Base-by-base conservation (phyloP, 2,329 filamentous ascomycete species). In the Fusarium xylarioides region DNA sequence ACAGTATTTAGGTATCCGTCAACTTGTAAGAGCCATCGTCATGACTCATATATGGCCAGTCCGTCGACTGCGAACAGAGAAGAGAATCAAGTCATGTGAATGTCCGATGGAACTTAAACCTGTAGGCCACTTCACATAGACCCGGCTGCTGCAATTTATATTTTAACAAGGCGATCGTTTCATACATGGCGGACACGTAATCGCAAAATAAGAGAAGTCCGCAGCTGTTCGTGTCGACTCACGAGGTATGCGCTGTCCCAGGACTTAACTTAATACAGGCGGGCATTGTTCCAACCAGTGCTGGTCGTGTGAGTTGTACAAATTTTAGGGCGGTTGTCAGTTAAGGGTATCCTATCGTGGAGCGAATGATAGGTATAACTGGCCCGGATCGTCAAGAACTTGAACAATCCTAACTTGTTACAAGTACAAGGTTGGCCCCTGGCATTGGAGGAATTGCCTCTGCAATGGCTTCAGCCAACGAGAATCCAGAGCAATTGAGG, bases 351-450 rank as follows among this genome's bases (percentile, higher is more conserved):
- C 53, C 56, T 46, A 30, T 66, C 44, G 56, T 65, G 49, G 62
- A 44, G 47, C 47, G 42, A 47, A 47, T 52, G 30, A 30, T 42
- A 46, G 60, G 65, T 54, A 49, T 49, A 53, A 56, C 37, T 66
- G 38, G 32, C 42, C 62, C 44, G 60, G 67, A 71, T 54, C 54
- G 44, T 63, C 49, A 16, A 70, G 44, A 26, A 62, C 37, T 67
- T 61, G 43, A 60, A 57, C 49, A 74, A 60, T 58, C 43, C 50
- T 43, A 46, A 58, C 37, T 44, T 30, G 38, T 19, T 68, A 49
- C 71, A 68, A 65, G 71, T 68, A 49, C 71, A 68, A 65, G 71
- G 67, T 59, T 56, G 32, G 42, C 37, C 55, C 72, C 57, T 58
- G 64, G 47, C 68, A 37, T 57, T 60, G 37, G 38, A 50, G 40